Evolutionary conservation across 106 monocot genomes (phyloP), one percentile per base, ranked within the genome.

Genomic region (Ottelia alismoides): DNA sequence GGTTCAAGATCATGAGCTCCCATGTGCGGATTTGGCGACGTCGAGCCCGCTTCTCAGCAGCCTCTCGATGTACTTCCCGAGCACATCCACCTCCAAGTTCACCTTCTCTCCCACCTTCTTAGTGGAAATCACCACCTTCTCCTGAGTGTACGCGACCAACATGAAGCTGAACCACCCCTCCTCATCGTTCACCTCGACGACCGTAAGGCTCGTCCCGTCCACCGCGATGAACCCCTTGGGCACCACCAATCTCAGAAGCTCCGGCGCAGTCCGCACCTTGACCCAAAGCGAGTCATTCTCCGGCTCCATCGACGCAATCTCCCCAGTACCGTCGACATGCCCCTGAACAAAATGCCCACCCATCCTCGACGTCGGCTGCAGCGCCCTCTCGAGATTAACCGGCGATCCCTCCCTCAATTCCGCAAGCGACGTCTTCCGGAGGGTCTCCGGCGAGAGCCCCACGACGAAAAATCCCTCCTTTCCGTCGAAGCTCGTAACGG

Each of bases 301-400:
- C 5, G 74, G 61, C 20, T 50, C 45, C 56, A 89, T 26, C 61
- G 35, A 58, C 28, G 67, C 79, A 58, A 96, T 96, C 69, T 82
- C 85, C 24, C 88, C 96, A 2, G 96, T 85, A 19, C 76, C 76
- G 31, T 96, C 96, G 20, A 96, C 78, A 48, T 96, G 96, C 2
- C 88, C 96, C 74, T 96, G 96, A 17, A 96, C 96, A 70, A 96
- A 82, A 64, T 96, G 96, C 6, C 96, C 96, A 0, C 96, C 96
- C 88, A 96, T 96, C 25, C 96, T 56, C 2, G 96, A 64, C 11
- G 30, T 27, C 1, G 96, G 88, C 53, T 53, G 74, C 22, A 96
- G 64, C 11, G 96, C 81, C 1, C 96, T 64, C 76, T 96, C 88
- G 22, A 96, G 79, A 50, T 96, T 96, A 12, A 89, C 88, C 1